Base-by-base conservation (phyloP, 768 basidiomycete species). In the Tremella fuciformis region DNA sequence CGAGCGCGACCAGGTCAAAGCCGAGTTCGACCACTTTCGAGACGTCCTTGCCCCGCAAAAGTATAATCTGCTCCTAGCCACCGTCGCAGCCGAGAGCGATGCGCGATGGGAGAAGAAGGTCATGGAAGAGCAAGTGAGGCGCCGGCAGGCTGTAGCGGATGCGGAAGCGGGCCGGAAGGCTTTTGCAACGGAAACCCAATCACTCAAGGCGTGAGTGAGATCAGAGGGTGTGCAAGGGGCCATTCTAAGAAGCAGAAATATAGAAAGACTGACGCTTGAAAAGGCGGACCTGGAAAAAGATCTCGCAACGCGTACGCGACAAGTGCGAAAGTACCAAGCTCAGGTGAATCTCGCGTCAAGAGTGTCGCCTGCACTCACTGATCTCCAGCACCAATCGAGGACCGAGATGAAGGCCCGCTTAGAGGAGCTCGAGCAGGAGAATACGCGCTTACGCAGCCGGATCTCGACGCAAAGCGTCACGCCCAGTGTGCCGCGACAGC, bases 121-220 rank as follows among this genome's bases (percentile, higher is more conserved):
- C 42, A 46, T 46, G 42, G 42, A 46, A 46, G 42, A 46, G 22
- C 42, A 46, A 46, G 42, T 46, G 22, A 46, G 42, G 22, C n/a
- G 42, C 6, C n/a, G 22, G 22, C n/a, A 22, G 8, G 42, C 42
- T 4, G 42, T 46, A 8, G 22, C n/a, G 22, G 42, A 46, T 46
- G 42, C 42, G 8, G 42, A 46, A 46, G 42, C n/a, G 22, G 42
- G n/a, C n/a, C 42, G 42, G 6, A 46, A 46, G 16, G 42, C 42
- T n/a, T 46, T 46, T 18, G 42, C n/a, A 8, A 46, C n/a, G 6
- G 42, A 46, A 15, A 46, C n/a, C 6, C n/a, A 46, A 18, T 18
- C n/a, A 46, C 22, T 46, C n/a, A 46, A 46, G 22, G 29, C 29
- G 29, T 34, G 29, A 34, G 29, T 34, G 29, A 4, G 4, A 6